These are phyloP conservation scores for Madurella fahalii DNA, from an alignment of 2,329 filamentous ascomycete genomes.

Conservation along the genomic window DNA sequence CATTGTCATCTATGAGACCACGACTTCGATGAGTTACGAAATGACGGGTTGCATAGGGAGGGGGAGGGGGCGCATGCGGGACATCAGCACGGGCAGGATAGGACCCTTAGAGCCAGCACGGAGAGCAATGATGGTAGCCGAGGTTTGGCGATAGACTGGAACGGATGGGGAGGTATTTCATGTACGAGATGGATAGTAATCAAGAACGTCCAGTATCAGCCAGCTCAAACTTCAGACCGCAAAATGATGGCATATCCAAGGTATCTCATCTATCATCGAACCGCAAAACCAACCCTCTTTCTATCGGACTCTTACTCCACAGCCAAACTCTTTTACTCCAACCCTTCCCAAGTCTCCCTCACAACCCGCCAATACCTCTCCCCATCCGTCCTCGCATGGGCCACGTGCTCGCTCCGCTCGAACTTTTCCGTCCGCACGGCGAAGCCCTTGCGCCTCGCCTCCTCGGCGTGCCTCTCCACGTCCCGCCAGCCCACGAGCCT, in stretches of 20 bases:
- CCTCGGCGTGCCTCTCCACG: conserved; percentile 45
- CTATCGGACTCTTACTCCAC: too few species aligned
- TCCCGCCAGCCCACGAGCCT: conserved; percentile 43
- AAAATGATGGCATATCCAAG: too few species aligned
- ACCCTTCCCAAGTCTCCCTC: conserved; percentile 42
- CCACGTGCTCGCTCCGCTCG: conserved; percentile 46
- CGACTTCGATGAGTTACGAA: conserved; percentile 9
- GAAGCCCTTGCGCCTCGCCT: conserved; percentile 39
- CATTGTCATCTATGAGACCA: neutral
- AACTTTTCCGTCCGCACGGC: conserved; percentile 44
- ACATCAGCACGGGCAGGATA: too few species aligned
- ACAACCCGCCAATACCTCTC: conserved; percentile 50
- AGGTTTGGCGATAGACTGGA: too few species aligned
- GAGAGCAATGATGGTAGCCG: too few species aligned
- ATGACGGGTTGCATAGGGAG: neutral
- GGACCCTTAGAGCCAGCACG: too few species aligned
- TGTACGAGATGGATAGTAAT: neutral
- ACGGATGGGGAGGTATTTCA: too few species aligned
- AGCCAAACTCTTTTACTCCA: neutral
- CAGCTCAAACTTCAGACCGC: too few species aligned
- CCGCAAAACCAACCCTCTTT: neutral
- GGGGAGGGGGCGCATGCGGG: too few species aligned
- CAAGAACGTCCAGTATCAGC: neutral
- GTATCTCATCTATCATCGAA: too few species aligned
- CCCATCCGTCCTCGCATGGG: conserved; percentile 43